These are phyloP conservation scores for Tricholoma sp. DNA, from an alignment of 768 basidiomycete genomes.

Conservation along the genomic window DNA sequence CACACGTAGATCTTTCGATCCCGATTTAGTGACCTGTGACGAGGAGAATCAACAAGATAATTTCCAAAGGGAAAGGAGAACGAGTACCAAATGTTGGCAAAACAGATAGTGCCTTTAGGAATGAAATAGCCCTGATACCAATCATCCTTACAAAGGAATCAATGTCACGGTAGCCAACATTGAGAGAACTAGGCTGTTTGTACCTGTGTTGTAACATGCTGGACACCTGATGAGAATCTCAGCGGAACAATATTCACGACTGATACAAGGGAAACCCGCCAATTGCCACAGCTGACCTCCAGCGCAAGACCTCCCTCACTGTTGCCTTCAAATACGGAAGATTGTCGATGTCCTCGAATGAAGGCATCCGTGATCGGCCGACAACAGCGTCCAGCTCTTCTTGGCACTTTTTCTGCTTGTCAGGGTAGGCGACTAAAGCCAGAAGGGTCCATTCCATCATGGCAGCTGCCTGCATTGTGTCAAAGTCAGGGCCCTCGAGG, in stretches of 20 bases:
- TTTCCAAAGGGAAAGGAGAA: neutral
- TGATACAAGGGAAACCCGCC: slow-evolving; percentile 10
- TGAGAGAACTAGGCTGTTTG: neutral
- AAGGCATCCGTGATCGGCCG: slow-evolving; percentile 22
- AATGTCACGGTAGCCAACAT: neutral
- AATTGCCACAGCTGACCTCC: slow-evolving; percentile 18
- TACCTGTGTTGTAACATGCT: neutral
- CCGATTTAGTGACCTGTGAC: neutral
- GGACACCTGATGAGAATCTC: neutral
- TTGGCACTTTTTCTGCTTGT: slow-evolving; percentile 26
- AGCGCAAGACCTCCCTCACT: slow-evolving; percentile 25
- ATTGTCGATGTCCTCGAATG: slow-evolving; percentile 17
- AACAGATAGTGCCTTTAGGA: slow-evolving; percentile 7
- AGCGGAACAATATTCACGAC: too few species aligned
- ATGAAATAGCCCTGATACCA: slow-evolving; percentile 10
- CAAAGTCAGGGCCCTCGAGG: neutral
- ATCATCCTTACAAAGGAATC: slow-evolving; percentile 3
- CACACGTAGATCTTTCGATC: neutral
- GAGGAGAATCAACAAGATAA: neutral
- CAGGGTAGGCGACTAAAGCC: slow-evolving; percentile 15
- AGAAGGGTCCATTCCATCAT: neutral
- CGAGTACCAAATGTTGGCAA: slow-evolving; percentile 7
- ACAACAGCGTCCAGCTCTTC: slow-evolving; percentile 27
- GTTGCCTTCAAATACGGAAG: slow-evolving; percentile 26
- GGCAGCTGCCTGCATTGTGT: neutral